These are phyloP conservation scores for Neoboletus magnificus DNA, from an alignment of 768 basidiomycete genomes.

Conservation along the genomic window DNA sequence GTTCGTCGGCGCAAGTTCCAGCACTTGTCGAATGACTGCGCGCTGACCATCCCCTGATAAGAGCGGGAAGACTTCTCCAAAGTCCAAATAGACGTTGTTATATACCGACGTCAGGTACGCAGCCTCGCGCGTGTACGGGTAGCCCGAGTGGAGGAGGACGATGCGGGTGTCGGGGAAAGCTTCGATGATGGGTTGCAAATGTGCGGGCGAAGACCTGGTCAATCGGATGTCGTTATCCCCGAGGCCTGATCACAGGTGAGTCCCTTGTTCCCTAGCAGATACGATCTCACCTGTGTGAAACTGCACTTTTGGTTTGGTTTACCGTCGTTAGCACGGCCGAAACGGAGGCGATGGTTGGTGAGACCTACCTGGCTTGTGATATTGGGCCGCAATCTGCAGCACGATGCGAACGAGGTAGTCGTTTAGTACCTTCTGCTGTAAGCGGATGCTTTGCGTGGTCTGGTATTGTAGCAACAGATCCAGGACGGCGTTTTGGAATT, in stretches of 20 bases:
- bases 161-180: conserved; percentile 57
- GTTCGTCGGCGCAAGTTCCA: conserved; percentile 72
- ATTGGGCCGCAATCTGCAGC: conserved; percentile 49
- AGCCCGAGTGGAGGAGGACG: conserved; percentile 72
- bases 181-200: conserved; percentile 66
- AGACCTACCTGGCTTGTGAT: conserved; percentile 56
- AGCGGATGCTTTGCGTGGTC: conserved; percentile 41
- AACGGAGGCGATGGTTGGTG: not conserved
- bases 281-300: conserved; percentile 60
- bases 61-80: conserved; percentile 75
- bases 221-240: conserved; percentile 72
- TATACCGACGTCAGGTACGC: conserved; percentile 74
- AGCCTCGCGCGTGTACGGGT: conserved; percentile 75
- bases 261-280: not conserved
- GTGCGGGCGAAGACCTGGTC: conserved; percentile 55
- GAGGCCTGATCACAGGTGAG: conserved; percentile 36
- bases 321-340: not conserved
- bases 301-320: conserved; percentile 50
- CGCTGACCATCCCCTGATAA: conserved; percentile 64
- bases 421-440: conserved; percentile 62
- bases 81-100: conserved; percentile 72
- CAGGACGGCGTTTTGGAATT: conserved; percentile 30
- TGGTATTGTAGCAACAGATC: conserved; percentile 36
- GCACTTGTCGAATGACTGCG: conserved; percentile 53
- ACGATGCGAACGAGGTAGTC: conserved; percentile 60